phyloP scores from a whole-genome alignment of 2,329 filamentous ascomycete genomes.

The Penicillium oxalicum region DNA sequence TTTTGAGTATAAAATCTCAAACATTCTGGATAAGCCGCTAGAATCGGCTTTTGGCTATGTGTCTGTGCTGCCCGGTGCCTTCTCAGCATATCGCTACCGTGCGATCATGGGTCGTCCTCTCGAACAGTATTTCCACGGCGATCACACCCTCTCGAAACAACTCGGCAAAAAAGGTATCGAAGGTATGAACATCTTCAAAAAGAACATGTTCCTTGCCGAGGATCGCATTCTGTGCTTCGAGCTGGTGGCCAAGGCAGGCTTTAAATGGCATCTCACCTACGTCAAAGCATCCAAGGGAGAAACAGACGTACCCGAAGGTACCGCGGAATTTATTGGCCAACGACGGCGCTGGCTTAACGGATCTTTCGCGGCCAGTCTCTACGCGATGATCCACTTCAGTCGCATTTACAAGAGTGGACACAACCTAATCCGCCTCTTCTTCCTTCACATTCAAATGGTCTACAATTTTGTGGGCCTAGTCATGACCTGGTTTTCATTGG shows the following conservation, averaged over 20 bases:
- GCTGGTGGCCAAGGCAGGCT: constrained; percentile 91
- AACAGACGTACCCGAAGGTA: constrained; percentile 96
- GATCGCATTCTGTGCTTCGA: constrained; percentile 99
- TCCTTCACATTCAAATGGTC: constrained; percentile 88
- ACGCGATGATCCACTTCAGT: constrained; percentile 93
- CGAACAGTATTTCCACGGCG: constrained; percentile 98
- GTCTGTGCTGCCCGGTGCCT: constrained; percentile 91
- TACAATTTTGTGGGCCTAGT: constrained; percentile 86
- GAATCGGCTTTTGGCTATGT: constrained; percentile 96
- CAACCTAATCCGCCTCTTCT: constrained; percentile 94
- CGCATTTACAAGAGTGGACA: constrained; percentile 97
- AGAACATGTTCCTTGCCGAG: constrained; percentile 99
- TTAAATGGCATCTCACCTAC: constrained; percentile 97
- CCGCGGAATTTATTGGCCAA: constrained; percentile 91
- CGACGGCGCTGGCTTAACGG: constrained; percentile 97
- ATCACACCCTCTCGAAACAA: constrained; percentile 89
- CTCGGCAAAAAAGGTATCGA: constrained; percentile 98
- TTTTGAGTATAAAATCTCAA: constrained; percentile 99
- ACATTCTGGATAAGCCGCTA: constrained; percentile 94
- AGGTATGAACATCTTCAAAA: constrained; percentile 99
- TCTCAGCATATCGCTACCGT: constrained; percentile 93
- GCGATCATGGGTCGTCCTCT: constrained; percentile 94
- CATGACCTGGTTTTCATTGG: constrained; percentile 77
- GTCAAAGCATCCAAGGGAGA: constrained; percentile 98
- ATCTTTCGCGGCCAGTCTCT: constrained; percentile 92